Evolutionary conservation across 78 protist genomes (phyloP).

Genomic region (Speleostelium caveatum): DNA sequence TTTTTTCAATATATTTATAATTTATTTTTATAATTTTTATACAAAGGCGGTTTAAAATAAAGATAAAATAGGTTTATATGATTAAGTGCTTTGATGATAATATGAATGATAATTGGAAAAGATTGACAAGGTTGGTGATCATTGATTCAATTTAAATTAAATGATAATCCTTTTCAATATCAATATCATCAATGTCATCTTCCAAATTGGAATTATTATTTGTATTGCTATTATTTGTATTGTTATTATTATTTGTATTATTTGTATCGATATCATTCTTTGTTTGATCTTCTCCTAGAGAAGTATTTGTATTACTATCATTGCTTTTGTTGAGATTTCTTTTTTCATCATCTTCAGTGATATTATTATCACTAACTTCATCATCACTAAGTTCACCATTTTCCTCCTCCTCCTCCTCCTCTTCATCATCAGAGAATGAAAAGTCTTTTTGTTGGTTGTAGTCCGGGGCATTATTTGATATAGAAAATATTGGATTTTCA

Average conservation of each 20-base stretch:
- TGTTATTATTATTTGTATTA: neutral
- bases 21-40: no score
- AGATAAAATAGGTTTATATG: no score
- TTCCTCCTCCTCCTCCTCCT: no score
- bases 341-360: neutral
- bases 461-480: slow-evolving; percentile 40
- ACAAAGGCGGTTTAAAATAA: no score
- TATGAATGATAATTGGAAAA: no score
- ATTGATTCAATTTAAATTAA: slow-evolving; percentile 24
- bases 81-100: no score
- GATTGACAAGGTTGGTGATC: no score
- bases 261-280: neutral
- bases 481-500: slow-evolving; percentile 55
- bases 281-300: neutral
- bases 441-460: slow-evolving; percentile 12
- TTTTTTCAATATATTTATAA: no score
- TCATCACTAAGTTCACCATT: no score
- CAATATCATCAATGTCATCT: slow-evolving; percentile 8
- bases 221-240: neutral
- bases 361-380: neutral
- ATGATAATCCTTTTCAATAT: slow-evolving; percentile 11
- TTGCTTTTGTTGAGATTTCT: neutral
- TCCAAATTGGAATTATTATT: neutral
- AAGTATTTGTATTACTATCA: neutral
- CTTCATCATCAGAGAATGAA: slow-evolving; percentile 5